Evolutionary conservation across 2,329 filamentous ascomycete species (phyloP).

Genomic region (Neofusicoccum sp.): DNA sequence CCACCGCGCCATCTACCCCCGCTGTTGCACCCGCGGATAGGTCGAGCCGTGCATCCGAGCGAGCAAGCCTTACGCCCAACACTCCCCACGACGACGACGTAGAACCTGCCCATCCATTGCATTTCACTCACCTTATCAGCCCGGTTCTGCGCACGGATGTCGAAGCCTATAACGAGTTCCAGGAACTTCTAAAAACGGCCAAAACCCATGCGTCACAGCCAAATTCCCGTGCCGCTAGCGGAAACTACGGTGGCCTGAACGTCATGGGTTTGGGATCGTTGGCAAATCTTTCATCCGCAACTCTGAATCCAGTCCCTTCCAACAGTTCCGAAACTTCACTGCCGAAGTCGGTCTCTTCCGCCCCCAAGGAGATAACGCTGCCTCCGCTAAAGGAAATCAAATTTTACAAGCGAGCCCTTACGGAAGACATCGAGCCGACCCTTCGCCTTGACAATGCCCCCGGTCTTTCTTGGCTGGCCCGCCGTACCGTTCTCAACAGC

Average conservation of each 20-base stretch:
- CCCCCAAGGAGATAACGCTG: slow-evolving; percentile 40
- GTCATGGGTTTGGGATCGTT: slow-evolving; percentile 58
- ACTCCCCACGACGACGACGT: slow-evolving; percentile 56
- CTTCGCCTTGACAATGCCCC: slow-evolving; percentile 86
- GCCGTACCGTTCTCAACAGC: slow-evolving; percentile 78
- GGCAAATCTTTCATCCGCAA: slow-evolving; percentile 38
- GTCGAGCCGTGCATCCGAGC: slow-evolving; percentile 63
- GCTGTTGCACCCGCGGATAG: slow-evolving; percentile 63
- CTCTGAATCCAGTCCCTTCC: slow-evolving; percentile 34
- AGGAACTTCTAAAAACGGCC: slow-evolving; percentile 69
- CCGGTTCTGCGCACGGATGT: slow-evolving; percentile 84
- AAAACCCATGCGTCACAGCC: slow-evolving; percentile 57
- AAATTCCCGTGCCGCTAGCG: slow-evolving; percentile 70
- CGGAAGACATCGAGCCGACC: slow-evolving; percentile 93
- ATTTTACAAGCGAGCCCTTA: slow-evolving; percentile 88
- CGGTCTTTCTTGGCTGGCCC: slow-evolving; percentile 89
- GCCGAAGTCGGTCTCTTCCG: slow-evolving; percentile 48
- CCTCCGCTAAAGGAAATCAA: slow-evolving; percentile 82
- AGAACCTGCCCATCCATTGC: slow-evolving; percentile 65
- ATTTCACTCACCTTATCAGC: slow-evolving; percentile 80
- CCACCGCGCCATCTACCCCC: slow-evolving; percentile 76
- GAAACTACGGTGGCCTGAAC: slow-evolving; percentile 67
- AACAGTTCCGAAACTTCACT: slow-evolving; percentile 54
- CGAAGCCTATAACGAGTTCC: slow-evolving; percentile 81
- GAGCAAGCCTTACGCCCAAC: slow-evolving; percentile 50